Percentiles rank a stretch among this genome's conserved stretches.
These are phyloP conservation scores for Arthrobotrys iridis DNA, from an alignment of 2,329 filamentous ascomycete species.

Conservation along the genomic window DNA sequence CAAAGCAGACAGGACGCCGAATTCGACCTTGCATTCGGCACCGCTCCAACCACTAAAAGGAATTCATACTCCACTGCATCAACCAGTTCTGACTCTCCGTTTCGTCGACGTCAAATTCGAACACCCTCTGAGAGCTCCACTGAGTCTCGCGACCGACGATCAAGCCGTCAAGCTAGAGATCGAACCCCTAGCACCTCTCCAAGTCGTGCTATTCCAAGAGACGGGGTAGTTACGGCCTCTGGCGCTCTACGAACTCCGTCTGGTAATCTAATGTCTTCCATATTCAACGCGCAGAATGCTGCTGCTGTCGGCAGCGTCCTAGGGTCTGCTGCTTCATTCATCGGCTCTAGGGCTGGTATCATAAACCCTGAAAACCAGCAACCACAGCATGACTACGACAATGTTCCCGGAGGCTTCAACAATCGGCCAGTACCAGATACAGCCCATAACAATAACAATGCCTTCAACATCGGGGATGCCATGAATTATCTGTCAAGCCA, in stretches of 20 bases:
- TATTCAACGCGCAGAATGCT: slow-evolving; percentile 46
- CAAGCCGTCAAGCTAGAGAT: slow-evolving; percentile 18
- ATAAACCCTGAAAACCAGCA: not conserved
- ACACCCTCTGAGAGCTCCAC: slow-evolving; percentile 41
- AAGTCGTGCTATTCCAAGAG: slow-evolving; percentile 30
- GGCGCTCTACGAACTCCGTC: slow-evolving; percentile 23
- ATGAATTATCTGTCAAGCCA: slow-evolving; percentile 32
- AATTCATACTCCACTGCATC: slow-evolving; percentile 26
- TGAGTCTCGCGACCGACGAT: slow-evolving; percentile 36
- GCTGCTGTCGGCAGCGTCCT: slow-evolving; percentile 43
- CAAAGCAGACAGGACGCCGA: not conserved
- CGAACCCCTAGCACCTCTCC: slow-evolving; percentile 44
- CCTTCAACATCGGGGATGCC: slow-evolving; percentile 37
- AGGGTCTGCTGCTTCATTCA: slow-evolving; percentile 31
- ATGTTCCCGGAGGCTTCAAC: slow-evolving; percentile 37
- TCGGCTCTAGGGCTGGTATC: slow-evolving; percentile 31
- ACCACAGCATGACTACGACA: slow-evolving; percentile 15
- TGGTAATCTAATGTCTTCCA: slow-evolving; percentile 36
- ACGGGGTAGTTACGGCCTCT: slow-evolving; percentile 15
- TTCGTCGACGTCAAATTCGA: slow-evolving; percentile 9
- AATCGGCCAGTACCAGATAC: slow-evolving; percentile 46
- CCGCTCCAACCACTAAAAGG: not conserved
- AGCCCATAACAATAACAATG: slow-evolving; percentile 5
- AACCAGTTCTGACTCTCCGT: slow-evolving; percentile 13
- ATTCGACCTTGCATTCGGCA: slow-evolving; percentile 14